Conservation (phyloP, 805 yeast genomes). For the Kregervanrija pseudodelftensis region DNA sequence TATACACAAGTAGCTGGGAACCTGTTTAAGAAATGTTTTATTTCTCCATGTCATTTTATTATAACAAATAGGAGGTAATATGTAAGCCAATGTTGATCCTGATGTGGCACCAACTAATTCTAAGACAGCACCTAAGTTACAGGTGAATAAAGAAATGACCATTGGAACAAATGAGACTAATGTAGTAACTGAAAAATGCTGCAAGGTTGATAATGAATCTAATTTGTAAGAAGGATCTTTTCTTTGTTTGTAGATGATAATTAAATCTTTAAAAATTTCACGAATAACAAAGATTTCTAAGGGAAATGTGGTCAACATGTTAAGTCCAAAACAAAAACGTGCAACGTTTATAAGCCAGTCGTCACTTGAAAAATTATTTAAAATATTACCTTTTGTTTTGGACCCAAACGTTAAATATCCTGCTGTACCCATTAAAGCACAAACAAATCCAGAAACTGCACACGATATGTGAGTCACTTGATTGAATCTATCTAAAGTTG, state of each 20-base stretch:
- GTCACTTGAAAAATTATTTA: conserved; percentile 76
- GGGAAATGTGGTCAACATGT: conserved; percentile 90
- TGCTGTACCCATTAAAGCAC: conserved; percentile 68
- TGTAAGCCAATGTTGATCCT: conserved; percentile 88
- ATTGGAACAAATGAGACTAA: conserved; percentile 59
- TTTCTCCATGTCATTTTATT: conserved; percentile 50
- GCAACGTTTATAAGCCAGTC: conserved; percentile 79
- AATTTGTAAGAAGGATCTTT: conserved; percentile 11
- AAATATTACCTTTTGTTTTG: conserved; percentile 76
- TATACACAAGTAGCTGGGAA: conserved; percentile 56
- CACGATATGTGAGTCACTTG: conserved; percentile 80
- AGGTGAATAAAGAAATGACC: conserved; percentile 70
- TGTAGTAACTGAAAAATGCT: conserved; percentile 62
- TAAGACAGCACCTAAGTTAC: conserved; percentile 82
- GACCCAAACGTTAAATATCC: conserved; percentile 74
- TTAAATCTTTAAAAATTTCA: conserved; percentile 71
- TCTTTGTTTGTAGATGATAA: conserved; percentile 22
- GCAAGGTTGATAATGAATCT: conserved; percentile 29
- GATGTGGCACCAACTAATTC: conserved; percentile 91
- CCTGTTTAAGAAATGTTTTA: conserved; percentile 35
- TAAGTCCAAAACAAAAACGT: conserved; percentile 82
- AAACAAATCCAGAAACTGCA: conserved; percentile 69
- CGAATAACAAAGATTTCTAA: conserved; percentile 85
- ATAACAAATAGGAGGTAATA: conserved; percentile 81
- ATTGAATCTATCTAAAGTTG: conserved; percentile 70